These are phyloP conservation scores for Puccinia sorghi DNA, from an alignment of 1,284 basidiomycete species.

Conservation along the genomic window DNA sequence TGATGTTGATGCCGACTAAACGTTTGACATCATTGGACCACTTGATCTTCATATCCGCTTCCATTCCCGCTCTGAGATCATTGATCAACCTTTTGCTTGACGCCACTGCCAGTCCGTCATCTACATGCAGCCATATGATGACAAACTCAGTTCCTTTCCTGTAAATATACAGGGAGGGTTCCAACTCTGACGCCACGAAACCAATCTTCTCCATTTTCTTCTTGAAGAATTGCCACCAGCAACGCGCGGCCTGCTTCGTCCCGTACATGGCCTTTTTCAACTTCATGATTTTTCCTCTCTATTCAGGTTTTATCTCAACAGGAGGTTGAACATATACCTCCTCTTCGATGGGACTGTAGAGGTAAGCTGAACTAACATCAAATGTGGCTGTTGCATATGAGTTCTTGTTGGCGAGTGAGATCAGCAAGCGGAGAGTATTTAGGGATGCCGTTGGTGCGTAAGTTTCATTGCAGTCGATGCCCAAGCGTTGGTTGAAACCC, in stretches of 20 bases:
- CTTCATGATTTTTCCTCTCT: conserved; percentile 4
- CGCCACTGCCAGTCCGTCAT: conserved; percentile 20
- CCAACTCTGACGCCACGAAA: not conserved
- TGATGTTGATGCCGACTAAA: not conserved
- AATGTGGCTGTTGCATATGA: not conserved
- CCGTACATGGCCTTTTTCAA: conserved; percentile 17
- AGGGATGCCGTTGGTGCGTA: conserved; percentile 5
- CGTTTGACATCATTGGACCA: not conserved
- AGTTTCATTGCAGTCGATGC: conserved; percentile 5
- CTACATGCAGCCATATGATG: conserved; percentile 36
- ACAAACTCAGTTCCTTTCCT: not conserved
- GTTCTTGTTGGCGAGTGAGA: not conserved
- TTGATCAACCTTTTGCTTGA: not conserved
- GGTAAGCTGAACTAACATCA: conserved; percentile 7
- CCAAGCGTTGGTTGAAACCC: conserved; percentile 9
- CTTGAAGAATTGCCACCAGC: conserved; percentile 35
- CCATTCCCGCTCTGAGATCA: not conserved
- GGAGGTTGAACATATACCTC: conserved; percentile 18
- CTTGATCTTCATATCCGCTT: not conserved
- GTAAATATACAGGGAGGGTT: conserved; percentile 8
- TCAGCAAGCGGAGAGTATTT: not conserved
- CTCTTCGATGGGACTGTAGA: not conserved
- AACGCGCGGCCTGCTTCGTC: conserved; percentile 35
- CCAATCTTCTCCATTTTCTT: not conserved
- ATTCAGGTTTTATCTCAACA: not conserved